Evolutionary conservation across 768 basidiomycete species (phyloP).

Genomic region (Hericium alpestre): DNA sequence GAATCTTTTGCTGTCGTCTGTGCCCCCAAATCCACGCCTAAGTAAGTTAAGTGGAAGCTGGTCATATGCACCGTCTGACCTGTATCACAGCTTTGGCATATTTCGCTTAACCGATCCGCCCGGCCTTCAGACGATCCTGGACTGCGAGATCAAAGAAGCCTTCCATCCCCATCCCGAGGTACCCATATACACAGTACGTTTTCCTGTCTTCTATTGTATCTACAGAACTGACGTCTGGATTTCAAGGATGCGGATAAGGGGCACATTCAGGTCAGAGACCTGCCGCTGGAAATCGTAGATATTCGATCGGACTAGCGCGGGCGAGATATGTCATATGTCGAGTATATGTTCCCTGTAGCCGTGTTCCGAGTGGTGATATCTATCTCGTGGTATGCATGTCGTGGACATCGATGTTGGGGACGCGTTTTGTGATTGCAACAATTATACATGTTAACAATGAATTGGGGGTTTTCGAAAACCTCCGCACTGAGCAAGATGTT

Average conservation of each 20-base stretch:
- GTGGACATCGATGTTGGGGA: too few relatives aligned
- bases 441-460: too few relatives aligned
- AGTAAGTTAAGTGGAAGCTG: conserved; percentile 31
- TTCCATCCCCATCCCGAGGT: conserved; percentile 82
- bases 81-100: conserved; percentile 57
- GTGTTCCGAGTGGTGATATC: too few relatives aligned
- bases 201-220: not conserved
- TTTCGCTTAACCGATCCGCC: conserved; percentile 86
- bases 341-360: too few relatives aligned
- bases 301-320: conserved; percentile 30
- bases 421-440: too few relatives aligned
- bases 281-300: conserved; percentile 76
- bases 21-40: conserved; percentile 68
- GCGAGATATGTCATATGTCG: not conserved
- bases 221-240: not conserved
- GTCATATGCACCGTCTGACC: not conserved
- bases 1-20: conserved; percentile 92
- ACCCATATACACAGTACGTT: conserved; percentile 77
- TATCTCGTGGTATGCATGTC: too few relatives aligned
- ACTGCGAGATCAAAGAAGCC: conserved; percentile 59
- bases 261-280: conserved; percentile 70
- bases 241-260: conserved; percentile 73
- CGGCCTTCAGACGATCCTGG: conserved; percentile 61
- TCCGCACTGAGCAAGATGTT: too few relatives aligned
- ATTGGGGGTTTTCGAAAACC: too few relatives aligned